Percentiles rank a stretch among this genome's conserved stretches.
These are phyloP conservation scores for Lactarius hatsudake DNA, from an alignment of 768 basidiomycete species.

Conservation along the genomic window DNA sequence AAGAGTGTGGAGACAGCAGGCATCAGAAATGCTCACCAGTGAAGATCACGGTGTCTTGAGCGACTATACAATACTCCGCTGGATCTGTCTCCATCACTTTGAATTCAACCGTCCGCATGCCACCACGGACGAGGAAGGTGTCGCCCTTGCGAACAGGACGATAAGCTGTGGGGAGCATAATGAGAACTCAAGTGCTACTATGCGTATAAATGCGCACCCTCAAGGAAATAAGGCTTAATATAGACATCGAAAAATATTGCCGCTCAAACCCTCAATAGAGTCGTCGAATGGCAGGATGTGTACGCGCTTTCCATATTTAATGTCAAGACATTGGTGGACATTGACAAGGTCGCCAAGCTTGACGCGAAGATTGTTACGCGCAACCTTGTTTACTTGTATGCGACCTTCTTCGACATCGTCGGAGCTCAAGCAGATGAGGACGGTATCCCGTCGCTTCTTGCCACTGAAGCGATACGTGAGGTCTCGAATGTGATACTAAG, in stretches of 20 bases:
- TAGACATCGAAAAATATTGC: constrained; percentile 99
- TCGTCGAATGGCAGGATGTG: constrained; percentile 98
- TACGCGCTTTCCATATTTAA: constrained; percentile 98
- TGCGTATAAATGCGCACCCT: constrained; percentile 49
- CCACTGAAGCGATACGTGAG: constrained; percentile 50
- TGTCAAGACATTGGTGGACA: constrained; percentile 94
- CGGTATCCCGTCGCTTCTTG: constrained; percentile 96
- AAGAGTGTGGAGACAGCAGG: background rate
- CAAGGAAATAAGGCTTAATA: constrained; percentile 98
- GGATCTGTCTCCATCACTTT: constrained; percentile 99
- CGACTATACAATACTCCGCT: constrained; percentile 97
- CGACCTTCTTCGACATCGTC: constrained; percentile 98
- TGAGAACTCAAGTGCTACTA: constrained; percentile 4
- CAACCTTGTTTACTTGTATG: constrained; percentile 99
- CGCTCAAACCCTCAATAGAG: constrained; percentile 95
- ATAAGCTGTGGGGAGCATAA: constrained; percentile 41
- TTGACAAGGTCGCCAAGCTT: constrained; percentile 96
- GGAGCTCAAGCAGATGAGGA: constrained; percentile 92
- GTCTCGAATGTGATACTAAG: background rate
- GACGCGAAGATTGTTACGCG: constrained; percentile 97
- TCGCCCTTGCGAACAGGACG: constrained; percentile 96
- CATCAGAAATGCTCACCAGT: constrained; percentile 51
- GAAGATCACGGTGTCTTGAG: constrained; percentile 97
- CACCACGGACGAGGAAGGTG: constrained; percentile 98
- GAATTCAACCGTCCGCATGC: constrained; percentile 98